Percentiles rank a stretch among this genome's conserved stretches.
Conservation (phyloP, 1,284 basidiomycete genomes). For the Naganishia cerealis region DNA sequence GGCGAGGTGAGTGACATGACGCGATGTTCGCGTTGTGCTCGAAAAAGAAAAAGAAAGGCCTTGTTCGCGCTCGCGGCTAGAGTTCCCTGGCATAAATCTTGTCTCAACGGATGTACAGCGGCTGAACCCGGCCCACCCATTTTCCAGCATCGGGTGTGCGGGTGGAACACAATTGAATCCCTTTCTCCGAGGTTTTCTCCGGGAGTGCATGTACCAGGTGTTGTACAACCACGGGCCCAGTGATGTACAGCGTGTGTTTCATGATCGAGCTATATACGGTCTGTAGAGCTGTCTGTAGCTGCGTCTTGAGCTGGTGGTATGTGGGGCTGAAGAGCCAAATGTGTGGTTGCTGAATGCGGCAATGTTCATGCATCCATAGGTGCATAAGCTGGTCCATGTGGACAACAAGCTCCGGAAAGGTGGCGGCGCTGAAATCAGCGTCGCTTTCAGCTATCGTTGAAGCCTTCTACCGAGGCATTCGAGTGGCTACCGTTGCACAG, state of each 20-base stretch:
- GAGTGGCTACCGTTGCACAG: too few relatives aligned
- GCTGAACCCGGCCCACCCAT: not conserved
- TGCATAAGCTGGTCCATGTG: too few relatives aligned
- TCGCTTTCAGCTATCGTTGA: too few relatives aligned
- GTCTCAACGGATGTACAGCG: not conserved
- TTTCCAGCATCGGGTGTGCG: not conserved
- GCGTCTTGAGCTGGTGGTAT: too few relatives aligned
- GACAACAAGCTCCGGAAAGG: too few relatives aligned
- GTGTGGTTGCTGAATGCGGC: too few relatives aligned
- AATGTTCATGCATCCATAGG: too few relatives aligned
- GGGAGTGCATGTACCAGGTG: not conserved
- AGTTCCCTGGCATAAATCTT: not conserved
- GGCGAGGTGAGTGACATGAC: not conserved
- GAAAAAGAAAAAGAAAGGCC: not conserved
- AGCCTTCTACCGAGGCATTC: too few relatives aligned
- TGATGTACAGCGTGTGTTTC: not conserved
- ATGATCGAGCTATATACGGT: not conserved
- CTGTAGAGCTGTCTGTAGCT: too few relatives aligned
- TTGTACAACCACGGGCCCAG: not conserved
- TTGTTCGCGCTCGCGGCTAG: too few relatives aligned
- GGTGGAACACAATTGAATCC: not conserved
- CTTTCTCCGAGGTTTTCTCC: constrained; percentile 3
- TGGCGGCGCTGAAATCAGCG: too few relatives aligned
- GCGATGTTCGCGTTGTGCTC: not conserved
- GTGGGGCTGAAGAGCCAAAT: too few relatives aligned